Evolutionary conservation across 176 grass and related monocot genomes (phyloP).

Genomic region (Melocanna baccifera): DNA sequence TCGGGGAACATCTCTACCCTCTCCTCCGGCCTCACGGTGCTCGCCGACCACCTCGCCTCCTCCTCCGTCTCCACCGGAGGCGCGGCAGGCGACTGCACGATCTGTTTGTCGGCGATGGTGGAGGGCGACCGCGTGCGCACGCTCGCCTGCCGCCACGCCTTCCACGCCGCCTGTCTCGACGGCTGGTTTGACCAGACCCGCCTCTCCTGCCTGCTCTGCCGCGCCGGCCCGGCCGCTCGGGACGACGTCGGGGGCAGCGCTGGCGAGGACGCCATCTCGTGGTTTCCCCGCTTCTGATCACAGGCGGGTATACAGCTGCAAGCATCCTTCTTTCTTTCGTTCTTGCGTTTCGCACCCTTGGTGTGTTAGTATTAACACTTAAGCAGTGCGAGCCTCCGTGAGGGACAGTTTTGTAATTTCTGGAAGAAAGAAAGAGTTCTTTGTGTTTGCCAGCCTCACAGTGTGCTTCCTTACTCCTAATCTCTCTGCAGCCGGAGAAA

Average conservation of each 20-base stretch:
- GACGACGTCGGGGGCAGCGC: background rate
- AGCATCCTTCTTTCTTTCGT: too few species aligned
- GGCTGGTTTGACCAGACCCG: slow-evolving; percentile 14
- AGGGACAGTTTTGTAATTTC: too few species aligned
- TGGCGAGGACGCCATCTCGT: background rate
- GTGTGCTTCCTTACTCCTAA: too few species aligned
- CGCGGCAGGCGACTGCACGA: background rate
- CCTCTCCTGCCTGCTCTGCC: background rate
- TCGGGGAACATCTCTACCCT: background rate
- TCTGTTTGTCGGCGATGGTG: slow-evolving; percentile 12
- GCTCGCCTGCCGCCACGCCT: slow-evolving; percentile 14
- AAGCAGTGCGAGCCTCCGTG: too few species aligned
- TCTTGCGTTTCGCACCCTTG: too few species aligned
- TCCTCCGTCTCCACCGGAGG: background rate
- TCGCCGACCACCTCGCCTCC: background rate
- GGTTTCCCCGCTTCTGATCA: background rate
- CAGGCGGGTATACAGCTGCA: too few species aligned
- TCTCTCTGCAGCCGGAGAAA: too few species aligned
- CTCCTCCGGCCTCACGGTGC: background rate
- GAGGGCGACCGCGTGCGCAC: slow-evolving; percentile 9
- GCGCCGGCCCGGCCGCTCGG: background rate
- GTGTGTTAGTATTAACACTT: too few species aligned
- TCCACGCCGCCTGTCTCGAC: slow-evolving; percentile 29
- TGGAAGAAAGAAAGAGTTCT: too few species aligned
- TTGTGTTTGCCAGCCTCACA: too few species aligned